Evolutionary conservation across 2,329 filamentous ascomycete genomes (phyloP), one percentile per base, ranked within the genome.

Genomic region (Fusarium kyushuense): DNA sequence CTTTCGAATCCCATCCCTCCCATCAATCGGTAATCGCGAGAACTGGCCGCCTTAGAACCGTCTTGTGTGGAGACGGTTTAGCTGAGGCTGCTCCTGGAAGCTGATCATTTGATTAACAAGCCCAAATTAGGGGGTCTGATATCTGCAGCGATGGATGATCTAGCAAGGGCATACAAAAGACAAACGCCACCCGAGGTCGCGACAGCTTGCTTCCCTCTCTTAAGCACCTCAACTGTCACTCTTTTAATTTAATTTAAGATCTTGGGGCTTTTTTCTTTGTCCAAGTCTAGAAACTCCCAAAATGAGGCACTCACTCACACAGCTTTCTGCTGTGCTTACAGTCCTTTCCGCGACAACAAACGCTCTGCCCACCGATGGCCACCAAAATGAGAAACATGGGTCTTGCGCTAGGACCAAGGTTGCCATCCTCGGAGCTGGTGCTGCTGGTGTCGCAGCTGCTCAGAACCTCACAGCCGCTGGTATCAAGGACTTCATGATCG

Each of bases 401-500:
- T 64, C 64, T 1, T 79, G 77, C 36, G 71, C 51, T 5, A 78
- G 74, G 42, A 76, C 76, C 6, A 75, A 69, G 1, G 76, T 79
- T 1, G 77, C 76, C 3, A 73, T 79, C 12, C 68, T 79, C 7
- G 89, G 89, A 33, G 89, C 84, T 16, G 89, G 89, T 14, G 84
- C 88, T 54, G 84, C 88, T 2, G 89, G 89, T 8, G 86, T 91
- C 40, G 86, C 88, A 14, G 87, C 89, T 16, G 88, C 88, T 23
- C 87, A 91, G 81, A 83, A 88, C 5, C 76, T 92, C 8, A 77
- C 82, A 6, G 89, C 91, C 54, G 82, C 84, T 4, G 90, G 87
- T 0, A 79, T 91, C 8, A 78, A 81, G 0, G 88, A 92, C 61
- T 91, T 92, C 60, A 54, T 91, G 10, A 88, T 92, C 46, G 76